A percentile compares a stretch with the other conserved stretches of the same genome.
These are phyloP conservation scores for Chaetoceros muelleri DNA, from an alignment of 108 stramenopile genomes.

Conservation along the genomic window DNA sequence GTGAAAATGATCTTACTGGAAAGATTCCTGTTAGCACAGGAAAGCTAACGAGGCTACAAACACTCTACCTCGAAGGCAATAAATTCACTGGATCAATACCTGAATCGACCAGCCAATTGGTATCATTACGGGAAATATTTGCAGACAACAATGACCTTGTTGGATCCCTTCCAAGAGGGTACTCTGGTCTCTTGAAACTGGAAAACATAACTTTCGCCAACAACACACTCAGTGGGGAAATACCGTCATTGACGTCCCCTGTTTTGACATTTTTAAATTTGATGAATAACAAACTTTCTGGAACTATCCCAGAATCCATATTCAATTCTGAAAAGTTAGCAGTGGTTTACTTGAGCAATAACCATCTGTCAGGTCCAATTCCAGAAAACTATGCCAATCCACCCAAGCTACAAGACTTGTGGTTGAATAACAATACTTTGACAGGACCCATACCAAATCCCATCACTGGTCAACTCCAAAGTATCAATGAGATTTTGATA, in stretches of 20 bases:
- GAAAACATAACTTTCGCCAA: not conserved
- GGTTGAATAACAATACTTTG: slow-evolving; percentile 28
- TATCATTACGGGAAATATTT: not conserved
- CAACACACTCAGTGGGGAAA: not conserved
- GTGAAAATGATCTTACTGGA: slow-evolving; percentile 34
- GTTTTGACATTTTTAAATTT: not conserved
- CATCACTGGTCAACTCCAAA: slow-evolving; percentile 9
- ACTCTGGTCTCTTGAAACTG: not conserved
- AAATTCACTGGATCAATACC: slow-evolving; percentile 68
- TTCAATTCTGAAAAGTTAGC: not conserved
- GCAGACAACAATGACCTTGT: not conserved
- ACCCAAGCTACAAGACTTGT: slow-evolving; percentile 23
- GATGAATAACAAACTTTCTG: not conserved
- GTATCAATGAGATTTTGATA: not conserved
- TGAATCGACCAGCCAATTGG: not conserved
- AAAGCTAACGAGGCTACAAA: slow-evolving; percentile 11
- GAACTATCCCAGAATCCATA: slow-evolving; percentile 4
- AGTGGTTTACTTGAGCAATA: not conserved
- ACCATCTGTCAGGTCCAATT: not conserved
- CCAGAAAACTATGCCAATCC: slow-evolving; percentile 6
- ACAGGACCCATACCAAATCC: slow-evolving; percentile 32
- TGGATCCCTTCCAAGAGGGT: not conserved
- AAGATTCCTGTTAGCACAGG: slow-evolving; percentile 15
- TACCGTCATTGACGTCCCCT: not conserved
- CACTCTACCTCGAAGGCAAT: slow-evolving; percentile 22